phyloP scores from a whole-genome alignment of 2,329 filamentous ascomycete genomes.

The Periconia digitata region DNA sequence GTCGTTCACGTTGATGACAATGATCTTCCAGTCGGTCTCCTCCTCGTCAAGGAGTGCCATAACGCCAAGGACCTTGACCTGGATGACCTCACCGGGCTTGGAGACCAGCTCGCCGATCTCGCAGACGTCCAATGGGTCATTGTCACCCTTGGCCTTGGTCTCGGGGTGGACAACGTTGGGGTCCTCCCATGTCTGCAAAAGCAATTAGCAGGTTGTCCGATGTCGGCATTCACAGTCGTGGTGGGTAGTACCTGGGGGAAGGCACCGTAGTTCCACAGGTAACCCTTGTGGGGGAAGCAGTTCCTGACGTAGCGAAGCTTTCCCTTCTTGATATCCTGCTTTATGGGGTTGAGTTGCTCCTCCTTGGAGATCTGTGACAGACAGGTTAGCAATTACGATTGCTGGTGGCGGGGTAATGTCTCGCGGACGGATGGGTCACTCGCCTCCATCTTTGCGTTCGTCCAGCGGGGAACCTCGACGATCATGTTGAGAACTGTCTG shows the following conservation, averaged over 20 bases:
- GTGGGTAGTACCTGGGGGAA: slow-evolving; percentile 80
- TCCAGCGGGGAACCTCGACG: slow-evolving; percentile 99
- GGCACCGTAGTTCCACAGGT: slow-evolving; percentile 99
- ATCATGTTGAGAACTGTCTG: slow-evolving; percentile 98
- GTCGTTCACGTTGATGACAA: slow-evolving; percentile 98
- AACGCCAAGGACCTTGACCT: slow-evolving; percentile 99
- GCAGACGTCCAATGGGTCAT: slow-evolving; percentile 98
- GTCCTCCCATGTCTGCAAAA: slow-evolving; percentile 91
- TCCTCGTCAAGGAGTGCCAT: slow-evolving; percentile 99
- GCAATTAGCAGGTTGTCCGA: slow-evolving; percentile 33
- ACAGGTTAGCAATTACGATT: slow-evolving; percentile 21
- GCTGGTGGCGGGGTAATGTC: slow-evolving; percentile 12
- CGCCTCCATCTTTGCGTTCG: slow-evolving; percentile 99
- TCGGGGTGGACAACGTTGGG: slow-evolving; percentile 94
- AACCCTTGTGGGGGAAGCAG: slow-evolving; percentile 99
- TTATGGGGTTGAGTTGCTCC: slow-evolving; percentile 96
- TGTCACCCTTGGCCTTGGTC: slow-evolving; percentile 99
- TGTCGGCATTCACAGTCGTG: slow-evolving; percentile 20
- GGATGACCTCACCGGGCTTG: slow-evolving; percentile 95
- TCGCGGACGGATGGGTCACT: too few relatives aligned
- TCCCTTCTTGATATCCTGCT: slow-evolving; percentile 99
- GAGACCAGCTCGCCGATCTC: slow-evolving; percentile 98
- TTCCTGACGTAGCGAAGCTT: slow-evolving; percentile 99
- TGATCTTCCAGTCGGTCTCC: slow-evolving; percentile 99
- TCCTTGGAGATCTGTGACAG: slow-evolving; percentile 91